phyloP scores from a whole-genome alignment of 352 stramenopile species.

The Poterioochromonas sp. region DNA sequence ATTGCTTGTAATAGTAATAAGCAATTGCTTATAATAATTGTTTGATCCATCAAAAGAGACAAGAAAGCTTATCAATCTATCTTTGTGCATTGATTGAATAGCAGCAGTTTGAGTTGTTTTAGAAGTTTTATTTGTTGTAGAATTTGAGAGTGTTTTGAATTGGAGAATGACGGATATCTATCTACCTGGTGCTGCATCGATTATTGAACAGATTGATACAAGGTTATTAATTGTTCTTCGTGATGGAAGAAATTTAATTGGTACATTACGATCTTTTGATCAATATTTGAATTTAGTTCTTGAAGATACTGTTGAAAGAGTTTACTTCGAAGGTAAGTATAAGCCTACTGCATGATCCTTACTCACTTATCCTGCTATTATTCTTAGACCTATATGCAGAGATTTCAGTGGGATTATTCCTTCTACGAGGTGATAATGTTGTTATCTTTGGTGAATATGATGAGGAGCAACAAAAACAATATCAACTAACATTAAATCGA shows the following conservation, averaged over 20 bases:
- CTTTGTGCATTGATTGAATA: too few relatives aligned
- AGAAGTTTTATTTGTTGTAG: too few relatives aligned
- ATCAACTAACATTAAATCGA: too few relatives aligned
- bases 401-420: slow-evolving; percentile 87
- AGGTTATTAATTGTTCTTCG: slow-evolving; percentile 68
- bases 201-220: slow-evolving; percentile 66
- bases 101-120: too few relatives aligned
- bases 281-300: slow-evolving; percentile 90
- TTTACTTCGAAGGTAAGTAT: slow-evolving; percentile 55
- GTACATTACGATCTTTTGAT: slow-evolving; percentile 61
- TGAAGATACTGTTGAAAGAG: slow-evolving; percentile 82
- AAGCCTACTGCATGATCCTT: too few relatives aligned
- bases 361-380: not conserved
- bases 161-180: too few relatives aligned
- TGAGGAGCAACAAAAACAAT: not conserved
- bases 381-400: slow-evolving; percentile 71
- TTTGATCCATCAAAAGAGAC: too few relatives aligned
- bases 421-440: slow-evolving; percentile 75
- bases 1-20: too few relatives aligned
- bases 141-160: too few relatives aligned
- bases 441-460: slow-evolving; percentile 62
- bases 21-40: too few relatives aligned
- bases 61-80: too few relatives aligned
- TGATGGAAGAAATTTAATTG: slow-evolving; percentile 81
- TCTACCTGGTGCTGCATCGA: slow-evolving; percentile 58